phyloP scores from a whole-genome alignment of 371 early-diverging fungal genomes.

The Blakeslea trispora region DNA sequence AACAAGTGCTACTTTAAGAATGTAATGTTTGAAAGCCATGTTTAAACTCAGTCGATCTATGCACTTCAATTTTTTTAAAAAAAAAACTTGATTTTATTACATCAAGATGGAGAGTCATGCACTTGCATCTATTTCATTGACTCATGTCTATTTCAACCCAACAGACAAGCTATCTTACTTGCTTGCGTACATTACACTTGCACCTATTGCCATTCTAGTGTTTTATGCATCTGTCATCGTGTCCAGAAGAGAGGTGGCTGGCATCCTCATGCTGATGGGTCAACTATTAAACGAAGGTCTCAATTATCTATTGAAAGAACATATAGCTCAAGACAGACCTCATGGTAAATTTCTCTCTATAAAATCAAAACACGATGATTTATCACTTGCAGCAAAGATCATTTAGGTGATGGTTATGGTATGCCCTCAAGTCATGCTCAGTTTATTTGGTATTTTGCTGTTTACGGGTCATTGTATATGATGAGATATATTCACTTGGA shows the following conservation, averaged over 20 bases:
- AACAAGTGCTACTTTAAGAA: no score
- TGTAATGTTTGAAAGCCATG: no score
- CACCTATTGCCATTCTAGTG: conserved; percentile 80
- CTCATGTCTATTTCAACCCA: conserved; percentile 73
- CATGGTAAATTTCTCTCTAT: conserved; percentile 49
- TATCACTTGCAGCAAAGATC: conserved; percentile 37
- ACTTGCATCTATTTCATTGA: conserved; percentile 66
- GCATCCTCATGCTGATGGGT: conserved; percentile 72
- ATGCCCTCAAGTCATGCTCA: conserved; percentile 95
- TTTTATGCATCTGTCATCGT: conserved; percentile 76
- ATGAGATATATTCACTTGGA: conserved; percentile 42
- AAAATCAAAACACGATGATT: neutral
- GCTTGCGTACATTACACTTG: conserved; percentile 72
- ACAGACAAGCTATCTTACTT: conserved; percentile 53
- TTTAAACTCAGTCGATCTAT: no score
- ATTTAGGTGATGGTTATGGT: conserved; percentile 87
- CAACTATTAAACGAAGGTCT: conserved; percentile 81
- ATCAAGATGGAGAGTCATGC: conserved; percentile 9
- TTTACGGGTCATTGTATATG: conserved; percentile 65
- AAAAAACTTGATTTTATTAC: neutral
- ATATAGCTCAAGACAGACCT: conserved; percentile 76
- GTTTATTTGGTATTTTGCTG: conserved; percentile 86
- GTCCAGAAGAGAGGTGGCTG: conserved; percentile 76
- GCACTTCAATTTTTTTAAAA: no score
- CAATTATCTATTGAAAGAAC: conserved; percentile 71